Base-by-base conservation (phyloP, 495 filamentous ascomycete species). In the Podospora comata region DNA sequence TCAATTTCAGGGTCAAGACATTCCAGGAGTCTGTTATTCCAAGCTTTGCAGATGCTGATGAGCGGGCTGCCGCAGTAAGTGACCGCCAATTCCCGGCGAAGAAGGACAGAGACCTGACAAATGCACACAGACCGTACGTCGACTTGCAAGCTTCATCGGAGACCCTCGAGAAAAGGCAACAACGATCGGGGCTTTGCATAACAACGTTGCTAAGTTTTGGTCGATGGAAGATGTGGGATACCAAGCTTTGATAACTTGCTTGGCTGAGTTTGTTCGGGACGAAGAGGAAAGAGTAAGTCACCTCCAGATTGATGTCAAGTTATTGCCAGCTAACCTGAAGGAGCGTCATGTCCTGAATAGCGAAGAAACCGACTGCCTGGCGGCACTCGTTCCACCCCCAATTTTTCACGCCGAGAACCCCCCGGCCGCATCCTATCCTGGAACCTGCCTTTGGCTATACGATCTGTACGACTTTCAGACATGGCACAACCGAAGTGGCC, bases 1-100 rank as follows among this genome's bases (percentile, higher is more conserved):
- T 75, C 63, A 79, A 79, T 64, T 79, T 79, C 67, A 67, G 60
- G 20, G 78, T 80, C 44, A 79, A 78, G 68, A 80, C 77, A 4
- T 80, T 77, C 48, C 76, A 79, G 65, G 77, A 80, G 62, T 70
- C 71, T 3, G 67, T 74, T 19, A 54, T 76, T 26, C 67, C 68
- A 5, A 70, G 63, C 16, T 68, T 65, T n/a, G 53, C 65, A 19
- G 32, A 67, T n/a, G 34, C 67, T 18, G 74, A 73, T 54, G 53
- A 68, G 2, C 64, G 71, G 60, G 69, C 67, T 0, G 74, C 74
- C 13, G 70, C 71, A 4, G 75, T 78, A 55, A 67, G 76, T 71
- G 5, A 0, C 0, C 1, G 23, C 23, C 2, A 18, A 16, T 3
- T 55, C 3, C 3, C 4, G 3, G 3, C 1, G 5, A 13, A 1